Evolutionary conservation across 73 alveolate species (phyloP).

Genomic region (Blepharisma stoltei): DNA sequence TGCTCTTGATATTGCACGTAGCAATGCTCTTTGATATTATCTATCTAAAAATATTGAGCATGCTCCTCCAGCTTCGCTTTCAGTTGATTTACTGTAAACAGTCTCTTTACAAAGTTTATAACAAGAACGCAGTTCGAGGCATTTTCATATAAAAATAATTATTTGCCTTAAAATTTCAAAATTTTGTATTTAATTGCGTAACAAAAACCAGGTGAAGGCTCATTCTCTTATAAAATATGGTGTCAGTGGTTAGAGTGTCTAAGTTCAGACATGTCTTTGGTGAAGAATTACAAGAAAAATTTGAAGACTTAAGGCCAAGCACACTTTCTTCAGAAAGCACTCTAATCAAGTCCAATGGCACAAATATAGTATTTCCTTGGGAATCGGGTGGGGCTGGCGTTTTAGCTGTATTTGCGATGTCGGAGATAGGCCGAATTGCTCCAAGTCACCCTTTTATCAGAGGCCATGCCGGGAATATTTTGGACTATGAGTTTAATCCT

Average conservation of each 20-base stretch:
- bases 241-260: constrained; percentile 21
- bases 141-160: too few species aligned
- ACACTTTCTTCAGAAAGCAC: constrained; percentile 43
- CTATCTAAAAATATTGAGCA: too few species aligned
- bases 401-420: constrained; percentile 29
- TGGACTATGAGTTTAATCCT: constrained; percentile 95
- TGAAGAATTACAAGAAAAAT: constrained; percentile 39
- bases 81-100: too few species aligned
- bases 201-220: too few species aligned
- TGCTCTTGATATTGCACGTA: too few species aligned
- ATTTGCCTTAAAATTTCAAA: too few species aligned
- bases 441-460: constrained; percentile 64
- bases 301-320: constrained; percentile 45
- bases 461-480: constrained; percentile 87
- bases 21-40: too few species aligned
- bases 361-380: constrained; percentile 42
- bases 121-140: too few species aligned
- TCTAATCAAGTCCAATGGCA: constrained; percentile 45
- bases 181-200: too few species aligned
- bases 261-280: constrained; percentile 47
- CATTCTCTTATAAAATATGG: neutral
- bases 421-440: constrained; percentile 35
- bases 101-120: too few species aligned
- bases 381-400: constrained; percentile 56
- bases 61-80: too few species aligned